Evolutionary conservation across 371 early-diverging fungal species (phyloP).

Genomic region (Parasitella parasitica): DNA sequence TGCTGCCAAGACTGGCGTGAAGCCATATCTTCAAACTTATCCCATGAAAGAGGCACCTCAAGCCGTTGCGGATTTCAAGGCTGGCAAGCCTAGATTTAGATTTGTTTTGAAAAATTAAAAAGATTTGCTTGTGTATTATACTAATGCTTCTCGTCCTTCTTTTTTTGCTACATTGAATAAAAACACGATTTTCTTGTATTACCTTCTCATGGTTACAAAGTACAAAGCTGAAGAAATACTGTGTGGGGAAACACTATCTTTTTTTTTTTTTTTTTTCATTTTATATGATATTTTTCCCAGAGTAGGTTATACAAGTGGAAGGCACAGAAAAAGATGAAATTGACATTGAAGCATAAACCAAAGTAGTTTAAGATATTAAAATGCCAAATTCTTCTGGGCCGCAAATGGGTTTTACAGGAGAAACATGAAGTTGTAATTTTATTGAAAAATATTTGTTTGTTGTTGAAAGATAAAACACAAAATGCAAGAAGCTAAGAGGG

Average conservation of each 20-base stretch:
- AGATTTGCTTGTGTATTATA: neutral
- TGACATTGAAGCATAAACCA: neutral
- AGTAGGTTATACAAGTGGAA: neutral
- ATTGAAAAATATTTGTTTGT: neutral
- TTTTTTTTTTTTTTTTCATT: neutral
- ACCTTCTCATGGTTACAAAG: neutral
- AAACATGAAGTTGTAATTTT: neutral
- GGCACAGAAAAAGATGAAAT: neutral
- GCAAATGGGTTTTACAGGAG: neutral
- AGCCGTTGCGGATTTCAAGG: conserved; percentile 54
- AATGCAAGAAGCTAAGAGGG: neutral
- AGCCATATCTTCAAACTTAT: conserved; percentile 62
- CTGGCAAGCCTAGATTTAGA: conserved; percentile 64
- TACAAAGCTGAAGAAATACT: neutral
- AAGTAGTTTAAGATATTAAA: too few relatives aligned
- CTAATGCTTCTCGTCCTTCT: neutral
- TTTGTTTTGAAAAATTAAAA: conserved; percentile 52
- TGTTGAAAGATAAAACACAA: neutral
- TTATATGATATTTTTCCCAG: conserved; percentile 4
- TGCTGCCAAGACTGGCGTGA: conserved; percentile 60
- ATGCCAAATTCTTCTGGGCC: neutral
- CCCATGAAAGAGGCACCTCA: conserved; percentile 61
- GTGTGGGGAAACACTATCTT: conserved; percentile 1
- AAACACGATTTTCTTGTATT: neutral
- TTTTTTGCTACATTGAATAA: neutral